Evolutionary conservation across 768 basidiomycete species (phyloP).

Genomic region (Phylloporus rhodoxanthus): DNA sequence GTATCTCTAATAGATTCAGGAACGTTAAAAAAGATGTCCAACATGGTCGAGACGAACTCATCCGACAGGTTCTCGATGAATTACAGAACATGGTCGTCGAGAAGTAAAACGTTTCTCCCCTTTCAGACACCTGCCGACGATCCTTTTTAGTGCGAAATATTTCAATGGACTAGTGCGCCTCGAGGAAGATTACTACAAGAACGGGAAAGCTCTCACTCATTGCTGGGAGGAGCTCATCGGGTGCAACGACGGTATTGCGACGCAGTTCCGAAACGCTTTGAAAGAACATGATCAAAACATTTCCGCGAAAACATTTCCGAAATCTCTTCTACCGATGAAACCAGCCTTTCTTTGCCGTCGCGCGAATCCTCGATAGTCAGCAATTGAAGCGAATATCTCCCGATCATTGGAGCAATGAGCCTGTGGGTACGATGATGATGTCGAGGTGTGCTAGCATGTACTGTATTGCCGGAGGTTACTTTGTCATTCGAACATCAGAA

Average conservation of each 20-base stretch:
- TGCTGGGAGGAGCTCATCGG: constrained; percentile 41
- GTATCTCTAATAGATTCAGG: constrained; percentile 44
- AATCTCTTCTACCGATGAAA: constrained; percentile 35
- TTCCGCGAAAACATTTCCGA: constrained; percentile 48
- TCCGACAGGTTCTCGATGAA: constrained; percentile 40
- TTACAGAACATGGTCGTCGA: constrained; percentile 38
- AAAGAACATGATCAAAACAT: constrained; percentile 44
- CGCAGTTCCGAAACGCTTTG: constrained; percentile 35
- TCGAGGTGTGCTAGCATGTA: neutral
- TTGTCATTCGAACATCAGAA: neutral
- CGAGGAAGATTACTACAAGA: constrained; percentile 46
- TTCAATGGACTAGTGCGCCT: constrained; percentile 52
- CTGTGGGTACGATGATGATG: neutral
- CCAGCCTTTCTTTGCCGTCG: constrained; percentile 12
- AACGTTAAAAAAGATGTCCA: constrained; percentile 42
- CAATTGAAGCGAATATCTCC: neutral
- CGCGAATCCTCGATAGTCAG: constrained; percentile 3
- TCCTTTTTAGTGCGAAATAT: constrained; percentile 37
- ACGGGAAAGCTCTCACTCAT: constrained; percentile 36
- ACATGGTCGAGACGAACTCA: constrained; percentile 40
- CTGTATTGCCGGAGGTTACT: neutral
- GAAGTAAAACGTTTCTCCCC: constrained; percentile 14
- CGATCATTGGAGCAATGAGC: neutral
- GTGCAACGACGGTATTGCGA: constrained; percentile 33
- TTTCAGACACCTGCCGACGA: constrained; percentile 3